phyloP scores from a whole-genome alignment of 441 rosid genomes.

The Manihot esculenta region DNA sequence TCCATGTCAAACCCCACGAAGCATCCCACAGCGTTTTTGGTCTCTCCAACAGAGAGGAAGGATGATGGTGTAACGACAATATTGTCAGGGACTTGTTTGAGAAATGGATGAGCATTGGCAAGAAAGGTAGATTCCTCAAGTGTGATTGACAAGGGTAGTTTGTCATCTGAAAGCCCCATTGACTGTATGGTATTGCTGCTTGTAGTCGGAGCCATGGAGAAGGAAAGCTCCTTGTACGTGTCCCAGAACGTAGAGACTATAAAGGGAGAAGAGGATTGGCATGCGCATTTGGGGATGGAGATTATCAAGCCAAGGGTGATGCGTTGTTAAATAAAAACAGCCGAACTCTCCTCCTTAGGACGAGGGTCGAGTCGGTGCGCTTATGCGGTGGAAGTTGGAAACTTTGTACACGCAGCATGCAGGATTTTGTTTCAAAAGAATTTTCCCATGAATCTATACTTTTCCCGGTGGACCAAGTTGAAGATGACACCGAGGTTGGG shows the following conservation, averaged over 20 bases:
- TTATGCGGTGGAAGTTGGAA: background rate
- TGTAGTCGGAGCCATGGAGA: background rate
- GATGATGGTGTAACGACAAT: conserved; percentile 2
- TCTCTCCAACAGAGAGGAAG: too few species aligned
- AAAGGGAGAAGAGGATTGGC: too few species aligned
- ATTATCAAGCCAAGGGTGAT: too few species aligned
- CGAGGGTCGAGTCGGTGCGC: background rate
- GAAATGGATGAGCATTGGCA: background rate
- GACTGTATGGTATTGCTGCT: background rate
- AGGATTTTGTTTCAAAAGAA: too few species aligned
- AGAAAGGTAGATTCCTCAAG: background rate
- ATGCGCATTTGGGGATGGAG: too few species aligned
- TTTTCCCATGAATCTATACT: too few species aligned
- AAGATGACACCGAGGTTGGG: background rate
- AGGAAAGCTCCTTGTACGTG: background rate
- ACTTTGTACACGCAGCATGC: background rate
- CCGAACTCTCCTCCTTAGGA: background rate
- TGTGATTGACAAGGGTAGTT: background rate
- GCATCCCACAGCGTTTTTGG: conserved; percentile 37
- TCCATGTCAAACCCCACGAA: conserved; percentile 56
- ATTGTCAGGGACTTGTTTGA: background rate
- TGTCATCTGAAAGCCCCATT: background rate
- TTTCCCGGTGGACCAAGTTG: too few species aligned
- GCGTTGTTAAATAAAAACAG: background rate
- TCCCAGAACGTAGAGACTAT: background rate